phyloP scores from a whole-genome alignment of 352 stramenopile species.

The Pythium sp. region DNA sequence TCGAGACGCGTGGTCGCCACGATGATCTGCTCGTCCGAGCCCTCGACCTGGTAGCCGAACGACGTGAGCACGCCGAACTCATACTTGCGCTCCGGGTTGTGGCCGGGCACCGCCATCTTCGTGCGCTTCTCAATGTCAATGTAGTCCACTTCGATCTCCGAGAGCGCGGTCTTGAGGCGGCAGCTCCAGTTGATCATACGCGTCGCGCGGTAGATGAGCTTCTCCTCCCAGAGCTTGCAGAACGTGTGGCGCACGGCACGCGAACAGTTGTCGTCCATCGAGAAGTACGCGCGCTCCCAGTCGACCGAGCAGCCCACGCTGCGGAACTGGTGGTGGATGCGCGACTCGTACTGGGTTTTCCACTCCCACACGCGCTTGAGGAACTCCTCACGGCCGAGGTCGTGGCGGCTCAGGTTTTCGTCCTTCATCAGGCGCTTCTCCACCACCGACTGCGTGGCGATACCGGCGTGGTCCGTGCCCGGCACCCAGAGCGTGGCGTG shows the following conservation, averaged over 20 bases:
- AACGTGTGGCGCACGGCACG: slow-evolving; percentile 97
- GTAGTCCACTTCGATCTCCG: slow-evolving; percentile 98
- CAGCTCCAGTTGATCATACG: slow-evolving; percentile 99
- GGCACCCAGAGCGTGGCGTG: slow-evolving; percentile 97
- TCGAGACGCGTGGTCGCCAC: slow-evolving; percentile 96
- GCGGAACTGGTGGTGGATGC: slow-evolving; percentile 86
- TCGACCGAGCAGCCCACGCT: slow-evolving; percentile 96
- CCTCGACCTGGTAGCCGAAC: slow-evolving; percentile 97
- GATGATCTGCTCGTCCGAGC: slow-evolving; percentile 72
- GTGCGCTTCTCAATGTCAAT: slow-evolving; percentile 97
- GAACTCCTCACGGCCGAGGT: slow-evolving; percentile 93
- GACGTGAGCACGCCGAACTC: slow-evolving; percentile 98
- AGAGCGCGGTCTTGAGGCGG: slow-evolving; percentile 95
- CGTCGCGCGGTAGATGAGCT: slow-evolving; percentile 97
- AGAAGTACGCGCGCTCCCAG: slow-evolving; percentile 98
- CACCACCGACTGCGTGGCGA: slow-evolving; percentile 96
- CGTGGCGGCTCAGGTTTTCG: slow-evolving; percentile 76
- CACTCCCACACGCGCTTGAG: slow-evolving; percentile 95
- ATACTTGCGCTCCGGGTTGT: slow-evolving; percentile 95
- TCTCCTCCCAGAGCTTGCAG: slow-evolving; percentile 88
- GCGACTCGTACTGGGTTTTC: slow-evolving; percentile 92
- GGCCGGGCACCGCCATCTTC: slow-evolving; percentile 94
- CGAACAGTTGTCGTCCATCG: slow-evolving; percentile 98
- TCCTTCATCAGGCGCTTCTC: slow-evolving; percentile 88
- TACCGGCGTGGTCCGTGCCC: slow-evolving; percentile 98